These are phyloP conservation scores for Kondoa malvinella DNA, from an alignment of 768 basidiomycete species.

Conservation along the genomic window DNA sequence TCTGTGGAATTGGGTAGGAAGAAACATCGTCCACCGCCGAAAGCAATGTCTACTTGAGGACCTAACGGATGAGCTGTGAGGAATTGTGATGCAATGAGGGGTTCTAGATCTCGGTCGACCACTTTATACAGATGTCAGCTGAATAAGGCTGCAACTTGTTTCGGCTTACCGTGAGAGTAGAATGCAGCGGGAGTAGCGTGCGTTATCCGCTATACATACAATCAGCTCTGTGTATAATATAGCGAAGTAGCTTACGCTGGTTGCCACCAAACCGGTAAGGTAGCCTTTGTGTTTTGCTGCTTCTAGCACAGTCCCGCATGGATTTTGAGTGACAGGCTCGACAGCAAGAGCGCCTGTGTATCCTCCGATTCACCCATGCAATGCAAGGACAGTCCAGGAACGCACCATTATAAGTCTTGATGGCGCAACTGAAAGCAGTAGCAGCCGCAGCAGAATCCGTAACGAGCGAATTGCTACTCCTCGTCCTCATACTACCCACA, in stretches of 20 bases:
- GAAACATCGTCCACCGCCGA: slow-evolving; percentile 27
- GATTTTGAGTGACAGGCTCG: slow-evolving; percentile 14
- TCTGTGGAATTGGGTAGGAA: slow-evolving; percentile 22
- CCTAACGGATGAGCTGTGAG: slow-evolving; percentile 24
- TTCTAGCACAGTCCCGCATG: slow-evolving; percentile 27
- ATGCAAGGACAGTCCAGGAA: not conserved
- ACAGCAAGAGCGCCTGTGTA: slow-evolving; percentile 20
- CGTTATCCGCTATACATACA: slow-evolving; percentile 17
- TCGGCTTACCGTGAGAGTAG: slow-evolving; percentile 20
- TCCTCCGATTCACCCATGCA: not conserved
- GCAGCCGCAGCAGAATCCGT: slow-evolving; percentile 29
- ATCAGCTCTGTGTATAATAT: not conserved
- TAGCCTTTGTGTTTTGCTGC: slow-evolving; percentile 22
- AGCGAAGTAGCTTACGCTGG: not conserved
- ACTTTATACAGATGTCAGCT: slow-evolving; percentile 1
- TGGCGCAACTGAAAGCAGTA: slow-evolving; percentile 27
- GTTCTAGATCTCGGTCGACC: slow-evolving; percentile 25
- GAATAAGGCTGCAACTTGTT: not conserved
- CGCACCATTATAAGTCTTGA: slow-evolving; percentile 27
- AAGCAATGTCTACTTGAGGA: slow-evolving; percentile 25
- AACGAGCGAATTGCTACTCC: slow-evolving; percentile 12
- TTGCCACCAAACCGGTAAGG: not conserved
- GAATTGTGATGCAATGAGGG: slow-evolving; percentile 15
- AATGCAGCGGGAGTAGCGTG: slow-evolving; percentile 27
- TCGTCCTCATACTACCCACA: slow-evolving; percentile 23